These are phyloP conservation scores for Naegleria fowleri DNA, from an alignment of 208 protist genomes.

Conservation along the genomic window DNA sequence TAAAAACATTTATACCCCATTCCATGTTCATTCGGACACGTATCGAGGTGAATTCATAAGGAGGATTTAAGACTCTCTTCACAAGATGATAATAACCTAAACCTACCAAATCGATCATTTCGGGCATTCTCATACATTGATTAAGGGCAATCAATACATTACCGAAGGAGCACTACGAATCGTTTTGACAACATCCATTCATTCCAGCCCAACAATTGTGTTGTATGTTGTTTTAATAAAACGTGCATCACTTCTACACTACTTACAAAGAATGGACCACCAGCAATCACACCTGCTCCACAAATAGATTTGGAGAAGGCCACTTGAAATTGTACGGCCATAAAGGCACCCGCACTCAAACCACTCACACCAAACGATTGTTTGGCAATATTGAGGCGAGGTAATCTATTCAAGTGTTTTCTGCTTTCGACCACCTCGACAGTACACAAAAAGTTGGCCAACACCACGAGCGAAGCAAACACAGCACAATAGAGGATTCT, in stretches of 20 bases:
- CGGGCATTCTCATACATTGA: slow-evolving; percentile 28
- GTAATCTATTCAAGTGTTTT: neutral
- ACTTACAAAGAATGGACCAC: slow-evolving; percentile 29
- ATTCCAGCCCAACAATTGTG: no score
- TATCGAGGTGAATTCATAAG: slow-evolving; percentile 28
- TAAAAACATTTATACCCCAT: no score
- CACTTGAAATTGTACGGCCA: slow-evolving; percentile 34
- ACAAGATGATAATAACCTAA: no score
- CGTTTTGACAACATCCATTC: no score
- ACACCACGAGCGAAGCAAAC: no score
- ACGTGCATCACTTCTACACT: no score
- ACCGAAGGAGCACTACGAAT: slow-evolving; percentile 7
- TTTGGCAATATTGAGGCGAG: neutral
- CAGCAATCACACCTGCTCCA: slow-evolving; percentile 34
- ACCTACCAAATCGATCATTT: neutral
- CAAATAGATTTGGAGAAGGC: slow-evolving; percentile 5
- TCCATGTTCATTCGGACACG: neutral
- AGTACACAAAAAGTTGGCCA: neutral
- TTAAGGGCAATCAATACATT: slow-evolving; percentile 14
- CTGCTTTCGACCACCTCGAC: neutral
- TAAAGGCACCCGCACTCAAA: slow-evolving; percentile 26
- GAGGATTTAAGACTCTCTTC: no score
- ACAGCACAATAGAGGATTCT: no score
- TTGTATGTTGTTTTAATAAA: no score
- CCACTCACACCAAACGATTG: slow-evolving; percentile 26